phyloP scores from a whole-genome alignment of 257 asterid genomes.

The Solanum gandarillasii region DNA sequence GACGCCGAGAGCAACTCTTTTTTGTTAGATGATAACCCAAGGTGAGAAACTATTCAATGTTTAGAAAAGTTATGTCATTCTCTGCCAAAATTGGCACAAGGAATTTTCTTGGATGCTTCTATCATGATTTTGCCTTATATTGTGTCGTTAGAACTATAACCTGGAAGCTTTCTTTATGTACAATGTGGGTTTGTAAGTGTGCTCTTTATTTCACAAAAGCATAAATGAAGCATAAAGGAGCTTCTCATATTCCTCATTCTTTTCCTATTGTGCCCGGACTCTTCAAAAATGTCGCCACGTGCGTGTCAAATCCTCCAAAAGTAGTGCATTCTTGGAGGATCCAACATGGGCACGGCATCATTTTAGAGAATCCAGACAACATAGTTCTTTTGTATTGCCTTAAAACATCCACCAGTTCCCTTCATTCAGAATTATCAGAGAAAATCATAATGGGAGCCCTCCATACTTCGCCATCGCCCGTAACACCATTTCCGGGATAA shows the following conservation, averaged over 20 bases:
- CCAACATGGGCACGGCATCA: neutral
- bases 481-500: neutral
- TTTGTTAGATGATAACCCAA: slow-evolving; percentile 84
- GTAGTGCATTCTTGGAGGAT: neutral
- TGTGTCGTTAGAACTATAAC: neutral
- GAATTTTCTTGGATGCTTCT: neutral
- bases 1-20: slow-evolving; percentile 62
- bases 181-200: neutral
- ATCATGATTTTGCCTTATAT: neutral
- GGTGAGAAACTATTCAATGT: slow-evolving; percentile 21
- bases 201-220: neutral
- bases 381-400: neutral
- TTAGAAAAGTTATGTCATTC: neutral
- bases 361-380: neutral
- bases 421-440: neutral
- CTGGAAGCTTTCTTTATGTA: neutral
- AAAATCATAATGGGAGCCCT: neutral
- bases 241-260: neutral
- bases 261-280: neutral
- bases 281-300: neutral
- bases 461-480: neutral
- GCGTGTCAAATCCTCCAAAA: neutral
- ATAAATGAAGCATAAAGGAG: neutral
- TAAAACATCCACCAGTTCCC: neutral
- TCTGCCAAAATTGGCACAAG: neutral